Conservation (phyloP, 768 basidiomycete genomes). For the Cubamyces sp. region DNA sequence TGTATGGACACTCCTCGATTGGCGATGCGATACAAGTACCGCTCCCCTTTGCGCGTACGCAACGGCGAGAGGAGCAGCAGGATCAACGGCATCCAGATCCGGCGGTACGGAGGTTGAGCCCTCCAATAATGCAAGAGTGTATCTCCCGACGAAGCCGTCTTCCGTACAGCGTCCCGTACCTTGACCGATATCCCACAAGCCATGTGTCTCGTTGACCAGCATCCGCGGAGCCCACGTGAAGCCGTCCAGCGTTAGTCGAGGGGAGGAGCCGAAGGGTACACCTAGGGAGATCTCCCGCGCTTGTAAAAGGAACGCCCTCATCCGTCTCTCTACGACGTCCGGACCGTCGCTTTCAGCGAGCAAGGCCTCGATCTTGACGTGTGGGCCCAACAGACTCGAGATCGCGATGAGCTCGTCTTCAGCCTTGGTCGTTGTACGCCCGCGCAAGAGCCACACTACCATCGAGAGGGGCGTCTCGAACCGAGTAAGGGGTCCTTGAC, state of each 20-base stretch:
- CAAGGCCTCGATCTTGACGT: background rate
- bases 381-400: conserved; percentile 1
- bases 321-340: conserved; percentile 8
- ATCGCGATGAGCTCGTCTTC: conserved; percentile 17
- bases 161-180: background rate
- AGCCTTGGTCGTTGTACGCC: conserved; percentile 6
- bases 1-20: too few species aligned
- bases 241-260: background rate
- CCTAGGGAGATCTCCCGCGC: background rate
- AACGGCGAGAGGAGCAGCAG: too few species aligned
- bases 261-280: background rate
- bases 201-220: background rate
- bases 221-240: background rate
- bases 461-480: background rate
- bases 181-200: background rate
- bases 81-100: too few species aligned
- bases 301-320: conserved; percentile 11
- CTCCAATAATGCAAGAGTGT: background rate
- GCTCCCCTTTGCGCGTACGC: too few species aligned
- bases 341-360: conserved; percentile 4
- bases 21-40: too few species aligned
- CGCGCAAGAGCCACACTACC: conserved; percentile 2
- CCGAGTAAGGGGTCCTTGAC: background rate
- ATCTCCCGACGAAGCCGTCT: background rate
- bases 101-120: too few species aligned